These are phyloP conservation scores for Lactarius tabidus DNA, from an alignment of 768 basidiomycete species.

Conservation along the genomic window DNA sequence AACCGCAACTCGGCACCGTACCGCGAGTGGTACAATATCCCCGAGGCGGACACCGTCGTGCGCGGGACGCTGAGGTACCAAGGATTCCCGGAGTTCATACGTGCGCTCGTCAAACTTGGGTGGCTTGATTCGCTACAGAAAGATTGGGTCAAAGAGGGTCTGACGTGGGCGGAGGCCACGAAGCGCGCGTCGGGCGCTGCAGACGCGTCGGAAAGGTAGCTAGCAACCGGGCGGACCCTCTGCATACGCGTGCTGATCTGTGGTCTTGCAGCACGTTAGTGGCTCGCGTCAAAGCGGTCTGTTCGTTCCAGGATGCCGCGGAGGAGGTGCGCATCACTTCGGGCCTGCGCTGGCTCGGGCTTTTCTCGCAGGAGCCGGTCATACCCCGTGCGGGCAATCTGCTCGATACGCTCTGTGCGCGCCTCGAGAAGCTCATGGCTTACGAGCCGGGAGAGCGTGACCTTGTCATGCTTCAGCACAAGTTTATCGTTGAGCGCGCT, in stretches of 20 bases:
- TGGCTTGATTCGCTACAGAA: slow-evolving; percentile 76
- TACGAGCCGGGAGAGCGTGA: slow-evolving; percentile 90
- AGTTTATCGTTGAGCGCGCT: slow-evolving; percentile 86
- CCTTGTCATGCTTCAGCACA: slow-evolving; percentile 97
- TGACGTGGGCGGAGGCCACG: slow-evolving; percentile 83
- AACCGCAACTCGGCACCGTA: slow-evolving; percentile 93
- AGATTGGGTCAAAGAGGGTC: slow-evolving; percentile 68
- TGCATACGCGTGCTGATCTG: background rate
- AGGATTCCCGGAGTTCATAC: slow-evolving; percentile 95
- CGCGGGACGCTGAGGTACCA: slow-evolving; percentile 93
- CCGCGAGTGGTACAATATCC: slow-evolving; percentile 87
- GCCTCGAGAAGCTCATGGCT: slow-evolving; percentile 87
- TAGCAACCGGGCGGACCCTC: background rate
- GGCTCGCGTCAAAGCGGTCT: slow-evolving; percentile 62
- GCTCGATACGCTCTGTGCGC: slow-evolving; percentile 90
- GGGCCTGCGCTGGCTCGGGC: slow-evolving; percentile 89
- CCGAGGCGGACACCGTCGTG: slow-evolving; percentile 88
- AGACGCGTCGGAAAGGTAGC: slow-evolving; percentile 66
- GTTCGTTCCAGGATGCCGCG: slow-evolving; percentile 64
- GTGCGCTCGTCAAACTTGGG: slow-evolving; percentile 79
- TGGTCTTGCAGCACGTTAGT: slow-evolving; percentile 58
- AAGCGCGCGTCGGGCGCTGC: slow-evolving; percentile 68
- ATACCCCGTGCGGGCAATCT: slow-evolving; percentile 66
- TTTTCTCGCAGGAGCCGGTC: slow-evolving; percentile 72
- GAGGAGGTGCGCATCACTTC: slow-evolving; percentile 80